Base-by-base conservation (phyloP, 306 rosid genomes). In the Cucurbita maxima region DNA sequence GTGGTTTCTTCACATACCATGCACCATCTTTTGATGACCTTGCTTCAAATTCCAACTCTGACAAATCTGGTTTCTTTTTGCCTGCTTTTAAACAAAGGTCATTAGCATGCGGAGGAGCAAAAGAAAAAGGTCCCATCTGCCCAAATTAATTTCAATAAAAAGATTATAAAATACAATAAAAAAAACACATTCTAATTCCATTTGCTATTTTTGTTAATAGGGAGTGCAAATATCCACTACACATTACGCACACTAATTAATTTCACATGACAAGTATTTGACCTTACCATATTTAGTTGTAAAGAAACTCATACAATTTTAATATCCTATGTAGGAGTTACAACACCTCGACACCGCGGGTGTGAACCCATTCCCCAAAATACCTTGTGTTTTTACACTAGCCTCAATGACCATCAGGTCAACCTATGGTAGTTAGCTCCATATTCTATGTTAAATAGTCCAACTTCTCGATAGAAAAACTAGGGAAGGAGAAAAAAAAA, bases 1-100 rank as follows among this genome's bases (percentile, higher is more conserved):
- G 51, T 38, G 48, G 15, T n/a, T 59, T 25, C 58, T 74, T 74
- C 19, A 63, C 86, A 77, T 85, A 94, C 99, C 99, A 94, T 75
- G 99, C 99, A 59, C 90, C 96, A 71, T 94, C 97, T 80, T 91
- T 94, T 61, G 97, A 79, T 55, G 99, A 94, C 79, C 82, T 89
- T 4, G 97, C 99, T 82, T 94, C 99, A 58, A 95, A 95, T 81
- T 91, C 99, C 85, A 90, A 78, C 62, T 83, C 87, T 5, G 89
- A 85, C 19, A 87, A 63, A n/a, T 88, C 87, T 52, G 47, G 80
- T 52, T 62, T 74, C 57, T 61, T 82, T 72, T 85, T 85, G 75
- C 74, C 99, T 77, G 76, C 83, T 81, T 79, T 76, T 7, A 13
- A 73, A 61, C 15, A 47, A 81, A 79, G 57, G 20, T n/a, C 51